Conservation (phyloP, 2,329 filamentous ascomycete genomes). For the Cladosporium sp. region DNA sequence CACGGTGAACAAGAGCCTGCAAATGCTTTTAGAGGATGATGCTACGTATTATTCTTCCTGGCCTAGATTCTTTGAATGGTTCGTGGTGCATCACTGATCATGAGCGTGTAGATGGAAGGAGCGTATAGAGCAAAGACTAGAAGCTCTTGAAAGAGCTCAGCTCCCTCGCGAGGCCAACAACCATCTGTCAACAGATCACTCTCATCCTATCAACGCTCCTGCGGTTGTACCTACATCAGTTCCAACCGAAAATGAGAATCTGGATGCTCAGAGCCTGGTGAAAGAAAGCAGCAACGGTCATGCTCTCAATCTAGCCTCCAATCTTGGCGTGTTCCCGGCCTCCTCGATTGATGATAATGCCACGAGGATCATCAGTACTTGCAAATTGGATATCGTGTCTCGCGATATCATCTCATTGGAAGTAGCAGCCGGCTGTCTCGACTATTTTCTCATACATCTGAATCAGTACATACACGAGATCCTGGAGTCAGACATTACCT, state of each 20-base stretch:
- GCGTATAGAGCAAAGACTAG: background rate
- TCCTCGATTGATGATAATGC: background rate
- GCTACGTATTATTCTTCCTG: slow-evolving; percentile 17
- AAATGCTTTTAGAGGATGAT: slow-evolving; percentile 41
- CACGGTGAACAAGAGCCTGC: slow-evolving; percentile 39
- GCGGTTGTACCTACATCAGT: no score
- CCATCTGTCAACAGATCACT: no score
- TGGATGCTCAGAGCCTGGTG: background rate
- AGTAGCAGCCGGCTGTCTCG: slow-evolving; percentile 27
- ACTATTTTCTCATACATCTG: slow-evolving; percentile 30
- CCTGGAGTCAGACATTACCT: slow-evolving; percentile 27
- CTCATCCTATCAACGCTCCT: no score
- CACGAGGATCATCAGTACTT: background rate
- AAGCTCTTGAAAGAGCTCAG: background rate
- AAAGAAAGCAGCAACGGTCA: background rate
- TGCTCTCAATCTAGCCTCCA: background rate
- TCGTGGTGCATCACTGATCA: no score
- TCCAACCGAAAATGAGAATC: no score
- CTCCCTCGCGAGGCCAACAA: background rate
- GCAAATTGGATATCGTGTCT: slow-evolving; percentile 18
- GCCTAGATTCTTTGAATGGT: background rate
- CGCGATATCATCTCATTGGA: slow-evolving; percentile 25
- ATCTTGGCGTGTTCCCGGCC: slow-evolving; percentile 2
- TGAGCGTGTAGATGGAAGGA: slow-evolving; percentile 10
- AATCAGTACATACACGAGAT: slow-evolving; percentile 34